Evolutionary conservation across 208 protist species (phyloP).

Genomic region (Trypanosoma cruzi): DNA sequence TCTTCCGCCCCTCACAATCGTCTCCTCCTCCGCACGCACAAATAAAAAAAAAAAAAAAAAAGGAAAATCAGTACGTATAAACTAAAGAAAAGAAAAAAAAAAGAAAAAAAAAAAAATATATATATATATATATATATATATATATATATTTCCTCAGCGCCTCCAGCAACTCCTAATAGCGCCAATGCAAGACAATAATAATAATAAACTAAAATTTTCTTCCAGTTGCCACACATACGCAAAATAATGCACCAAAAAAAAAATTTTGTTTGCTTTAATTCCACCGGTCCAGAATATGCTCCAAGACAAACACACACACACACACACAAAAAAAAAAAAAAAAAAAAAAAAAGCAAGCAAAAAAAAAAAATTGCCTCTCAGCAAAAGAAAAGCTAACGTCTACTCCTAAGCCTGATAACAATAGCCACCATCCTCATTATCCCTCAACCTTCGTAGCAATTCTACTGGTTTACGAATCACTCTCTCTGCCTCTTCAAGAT

Average conservation of each 20-base stretch:
- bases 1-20: too few species aligned
- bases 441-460: conserved; percentile 2
- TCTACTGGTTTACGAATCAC: conserved; percentile 13
- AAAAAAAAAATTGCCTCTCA: conserved; percentile 14
- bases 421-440: background rate
- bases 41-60: background rate
- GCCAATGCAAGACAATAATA: too few species aligned
- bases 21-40: too few species aligned
- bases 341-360: conserved; percentile 19
- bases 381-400: too few species aligned
- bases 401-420: background rate
- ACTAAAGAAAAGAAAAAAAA: conserved; percentile 6
- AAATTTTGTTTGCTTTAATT: too few species aligned
- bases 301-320: background rate
- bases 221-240: too few species aligned
- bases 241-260: too few species aligned
- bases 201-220: too few species aligned
- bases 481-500: conserved; percentile 16
- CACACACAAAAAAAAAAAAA: background rate
- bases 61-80: too few species aligned
- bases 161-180: too few species aligned
- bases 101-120: conserved; percentile 10
- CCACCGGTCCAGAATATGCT: too few species aligned
- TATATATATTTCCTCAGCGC: too few species aligned
- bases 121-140: conserved; percentile 6